Evolutionary conservation across 805 yeast species (phyloP).

Genomic region (Saccharomycopsis fodiens): DNA sequence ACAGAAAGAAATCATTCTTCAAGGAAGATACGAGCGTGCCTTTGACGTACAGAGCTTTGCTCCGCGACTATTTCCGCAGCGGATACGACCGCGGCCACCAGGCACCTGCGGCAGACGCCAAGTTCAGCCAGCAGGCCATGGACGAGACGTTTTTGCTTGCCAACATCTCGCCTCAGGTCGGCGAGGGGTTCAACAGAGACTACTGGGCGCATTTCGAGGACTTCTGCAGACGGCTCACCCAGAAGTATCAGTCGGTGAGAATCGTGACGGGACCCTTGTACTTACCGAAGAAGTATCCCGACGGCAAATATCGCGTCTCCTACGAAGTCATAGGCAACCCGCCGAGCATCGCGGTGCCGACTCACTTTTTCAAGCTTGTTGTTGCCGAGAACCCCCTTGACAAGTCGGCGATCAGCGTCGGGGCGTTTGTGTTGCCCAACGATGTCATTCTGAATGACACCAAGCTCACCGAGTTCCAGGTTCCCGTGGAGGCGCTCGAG

Average conservation of each 20-base stretch:
- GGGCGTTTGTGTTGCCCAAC: constrained; percentile 92
- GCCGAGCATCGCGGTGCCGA: constrained; percentile 93
- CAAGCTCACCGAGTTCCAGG: constrained; percentile 70
- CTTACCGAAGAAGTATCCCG: constrained; percentile 70
- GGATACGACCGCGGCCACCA: constrained; percentile 97
- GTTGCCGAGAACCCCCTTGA: constrained; percentile 55
- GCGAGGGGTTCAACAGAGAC: constrained; percentile 94
- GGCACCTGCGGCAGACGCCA: constrained; percentile 97
- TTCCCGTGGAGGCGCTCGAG: constrained; percentile 86
- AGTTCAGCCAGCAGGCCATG: constrained; percentile 86
- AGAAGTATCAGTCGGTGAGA: constrained; percentile 66
- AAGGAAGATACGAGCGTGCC: constrained; percentile 85
- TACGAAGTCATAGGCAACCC: constrained; percentile 97
- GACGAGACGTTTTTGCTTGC: constrained; percentile 86
- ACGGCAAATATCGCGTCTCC: constrained; percentile 76
- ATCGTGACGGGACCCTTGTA: constrained; percentile 91
- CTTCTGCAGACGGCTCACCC: constrained; percentile 71
- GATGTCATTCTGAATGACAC: constrained; percentile 63
- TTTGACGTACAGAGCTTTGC: constrained; percentile 58
- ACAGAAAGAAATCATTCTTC: constrained; percentile 76
- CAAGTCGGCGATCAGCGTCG: constrained; percentile 49
- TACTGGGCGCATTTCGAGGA: constrained; percentile 97
- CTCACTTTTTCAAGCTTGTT: constrained; percentile 88
- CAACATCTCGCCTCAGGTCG: constrained; percentile 95
- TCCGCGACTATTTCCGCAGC: constrained; percentile 84